Percentiles rank a stretch among this genome's conserved stretches.
Evolutionary conservation across 768 basidiomycete species (phyloP).

Genomic region (Suillus bovinus): DNA sequence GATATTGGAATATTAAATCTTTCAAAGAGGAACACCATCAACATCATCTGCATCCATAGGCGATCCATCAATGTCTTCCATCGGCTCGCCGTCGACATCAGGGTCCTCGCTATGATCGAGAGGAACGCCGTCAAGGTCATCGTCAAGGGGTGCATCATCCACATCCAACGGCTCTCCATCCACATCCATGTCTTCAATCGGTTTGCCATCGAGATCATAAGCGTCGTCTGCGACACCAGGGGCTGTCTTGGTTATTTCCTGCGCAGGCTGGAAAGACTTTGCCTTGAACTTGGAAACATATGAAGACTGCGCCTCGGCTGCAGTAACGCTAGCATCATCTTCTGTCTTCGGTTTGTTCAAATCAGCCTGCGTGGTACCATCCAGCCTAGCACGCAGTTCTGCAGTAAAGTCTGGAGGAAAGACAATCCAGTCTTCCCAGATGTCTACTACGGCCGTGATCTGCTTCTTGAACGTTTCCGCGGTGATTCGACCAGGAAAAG

Average conservation of each 20-base stretch:
- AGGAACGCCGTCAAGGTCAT: constrained; percentile 40
- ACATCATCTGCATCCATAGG: constrained; percentile 32
- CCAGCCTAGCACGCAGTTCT: constrained; percentile 71
- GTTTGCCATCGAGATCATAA: constrained; percentile 52
- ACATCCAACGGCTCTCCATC: constrained; percentile 46
- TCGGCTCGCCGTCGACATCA: constrained; percentile 27
- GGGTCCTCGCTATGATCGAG: constrained; percentile 26
- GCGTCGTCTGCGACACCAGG: constrained; percentile 38
- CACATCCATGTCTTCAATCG: constrained; percentile 49
- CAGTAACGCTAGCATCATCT: constrained; percentile 15
- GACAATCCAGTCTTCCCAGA: constrained; percentile 99
- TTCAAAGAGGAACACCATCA: constrained; percentile 14
- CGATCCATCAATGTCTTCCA: constrained; percentile 40
- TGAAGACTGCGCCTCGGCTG: constrained; percentile 29
- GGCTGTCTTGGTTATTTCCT: constrained; percentile 34
- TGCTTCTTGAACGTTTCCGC: constrained; percentile 96
- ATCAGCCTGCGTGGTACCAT: constrained; percentile 48
- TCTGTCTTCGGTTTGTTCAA: constrained; percentile 30
- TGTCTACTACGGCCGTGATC: constrained; percentile 84
- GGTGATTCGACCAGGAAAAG: constrained; percentile 94
- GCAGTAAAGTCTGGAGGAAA: constrained; percentile 86
- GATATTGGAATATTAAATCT: neutral
- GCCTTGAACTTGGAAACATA: constrained; percentile 72
- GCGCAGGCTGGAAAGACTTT: constrained; percentile 75
- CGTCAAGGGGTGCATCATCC: constrained; percentile 38